Evolutionary conservation across 352 stramenopile genomes (phyloP).

Genomic region (Thraustochytrium sp.): DNA sequence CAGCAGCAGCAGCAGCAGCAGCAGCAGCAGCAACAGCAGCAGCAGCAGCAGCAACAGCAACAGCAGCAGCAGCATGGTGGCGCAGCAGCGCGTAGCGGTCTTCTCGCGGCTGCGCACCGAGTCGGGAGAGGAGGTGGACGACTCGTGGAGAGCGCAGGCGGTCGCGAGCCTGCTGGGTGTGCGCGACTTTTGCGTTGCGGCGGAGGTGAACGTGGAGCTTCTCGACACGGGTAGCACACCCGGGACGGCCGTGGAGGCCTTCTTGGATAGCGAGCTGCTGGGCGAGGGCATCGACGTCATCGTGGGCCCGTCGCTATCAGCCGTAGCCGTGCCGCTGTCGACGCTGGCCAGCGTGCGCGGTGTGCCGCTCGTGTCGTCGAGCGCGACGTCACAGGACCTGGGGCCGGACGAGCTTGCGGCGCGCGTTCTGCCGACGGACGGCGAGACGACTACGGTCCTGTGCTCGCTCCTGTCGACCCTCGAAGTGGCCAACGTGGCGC

Average conservation of each 20-base stretch:
- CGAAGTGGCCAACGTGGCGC: not conserved
- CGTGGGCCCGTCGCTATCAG: not conserved
- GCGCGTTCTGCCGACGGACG: not conserved
- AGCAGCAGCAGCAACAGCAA: too few species aligned
- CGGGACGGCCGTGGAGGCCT: not conserved
- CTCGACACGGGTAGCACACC: not conserved
- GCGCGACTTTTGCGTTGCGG: not conserved
- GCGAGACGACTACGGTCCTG: not conserved
- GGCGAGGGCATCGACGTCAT: constrained; percentile 17
- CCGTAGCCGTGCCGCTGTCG: not conserved
- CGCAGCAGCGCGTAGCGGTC: not conserved
- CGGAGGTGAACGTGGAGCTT: not conserved
- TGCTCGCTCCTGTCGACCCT: not conserved
- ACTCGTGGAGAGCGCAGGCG: not conserved
- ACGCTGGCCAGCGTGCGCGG: not conserved
- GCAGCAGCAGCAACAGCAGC: too few species aligned
- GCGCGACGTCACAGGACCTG: constrained; percentile 2
- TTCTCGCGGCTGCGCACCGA: not conserved
- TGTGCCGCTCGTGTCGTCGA: not conserved
- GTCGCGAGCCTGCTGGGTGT: not conserved
- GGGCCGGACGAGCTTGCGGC: not conserved
- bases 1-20: too few species aligned
- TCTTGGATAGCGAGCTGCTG: not conserved
- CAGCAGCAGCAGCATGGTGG: too few species aligned
- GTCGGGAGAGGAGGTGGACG: not conserved